Conservation (phyloP, 2,329 filamentous ascomycete genomes). For the Neopestalotiopsis clavispora region DNA sequence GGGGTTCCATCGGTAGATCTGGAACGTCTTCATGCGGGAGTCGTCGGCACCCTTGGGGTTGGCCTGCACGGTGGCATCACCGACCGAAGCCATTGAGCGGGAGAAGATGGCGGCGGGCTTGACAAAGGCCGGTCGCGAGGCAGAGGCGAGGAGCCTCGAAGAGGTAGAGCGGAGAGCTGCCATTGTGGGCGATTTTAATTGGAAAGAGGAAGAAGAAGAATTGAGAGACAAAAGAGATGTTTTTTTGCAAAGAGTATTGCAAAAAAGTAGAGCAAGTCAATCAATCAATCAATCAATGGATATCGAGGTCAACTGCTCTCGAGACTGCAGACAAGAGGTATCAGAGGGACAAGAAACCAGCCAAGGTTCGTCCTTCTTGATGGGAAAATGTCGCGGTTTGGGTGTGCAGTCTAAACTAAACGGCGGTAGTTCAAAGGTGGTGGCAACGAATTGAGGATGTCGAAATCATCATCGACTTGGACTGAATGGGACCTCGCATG, state of each 20-base stretch:
- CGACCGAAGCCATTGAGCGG: slow-evolving; percentile 61
- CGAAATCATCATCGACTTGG: slow-evolving; percentile 15
- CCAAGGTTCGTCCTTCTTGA: neutral
- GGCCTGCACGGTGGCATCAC: slow-evolving; percentile 64
- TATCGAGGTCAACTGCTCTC: slow-evolving; percentile 9
- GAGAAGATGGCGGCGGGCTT: slow-evolving; percentile 43
- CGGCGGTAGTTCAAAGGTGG: neutral
- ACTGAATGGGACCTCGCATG: neutral
- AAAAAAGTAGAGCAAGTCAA: neutral
- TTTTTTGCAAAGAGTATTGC: too few species aligned
- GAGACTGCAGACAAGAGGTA: neutral
- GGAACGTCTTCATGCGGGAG: slow-evolving; percentile 86
- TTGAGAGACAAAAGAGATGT: slow-evolving; percentile 1
- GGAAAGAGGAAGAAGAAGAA: neutral
- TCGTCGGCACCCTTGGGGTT: slow-evolving; percentile 62
- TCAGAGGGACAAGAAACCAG: slow-evolving; percentile 7
- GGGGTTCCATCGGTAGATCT: slow-evolving; percentile 99
- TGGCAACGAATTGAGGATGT: slow-evolving; percentile 17
- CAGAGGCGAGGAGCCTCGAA: slow-evolving; percentile 55
- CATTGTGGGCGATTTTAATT: slow-evolving; percentile 46
- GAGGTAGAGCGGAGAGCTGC: slow-evolving; percentile 66
- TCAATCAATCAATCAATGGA: neutral
- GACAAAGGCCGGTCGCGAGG: slow-evolving; percentile 45
- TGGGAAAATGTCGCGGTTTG: neutral
- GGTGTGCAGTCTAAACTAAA: neutral